Evolutionary conservation across 768 basidiomycete species (phyloP).

Genomic region (Dictyophora rubrovolvata): DNA sequence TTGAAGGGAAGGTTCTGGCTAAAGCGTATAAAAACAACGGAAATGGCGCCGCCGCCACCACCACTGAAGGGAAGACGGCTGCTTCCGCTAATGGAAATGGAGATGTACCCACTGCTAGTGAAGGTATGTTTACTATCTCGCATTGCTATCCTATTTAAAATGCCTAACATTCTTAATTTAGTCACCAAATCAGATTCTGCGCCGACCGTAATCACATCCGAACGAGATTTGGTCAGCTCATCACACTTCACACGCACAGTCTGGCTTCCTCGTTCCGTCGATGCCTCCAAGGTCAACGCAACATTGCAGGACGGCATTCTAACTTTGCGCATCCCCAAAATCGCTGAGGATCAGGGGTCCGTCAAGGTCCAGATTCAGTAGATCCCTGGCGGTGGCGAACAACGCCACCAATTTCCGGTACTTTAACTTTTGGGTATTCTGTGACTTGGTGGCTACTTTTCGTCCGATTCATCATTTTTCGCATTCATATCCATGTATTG

Average conservation of each 20-base stretch:
- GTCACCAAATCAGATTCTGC: not conserved
- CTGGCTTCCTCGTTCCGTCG: constrained; percentile 57
- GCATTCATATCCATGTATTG: no score
- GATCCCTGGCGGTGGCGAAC: not conserved
- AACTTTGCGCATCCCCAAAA: constrained; percentile 47
- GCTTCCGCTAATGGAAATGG: not conserved
- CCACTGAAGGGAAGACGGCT: not conserved
- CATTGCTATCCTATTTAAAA: no score
- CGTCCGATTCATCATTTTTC: no score
- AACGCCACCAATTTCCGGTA: no score
- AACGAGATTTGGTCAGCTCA: constrained; percentile 49
- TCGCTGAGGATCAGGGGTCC: constrained; percentile 42
- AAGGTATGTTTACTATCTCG: not conserved
- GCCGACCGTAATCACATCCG: constrained; percentile 38
- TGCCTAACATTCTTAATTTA: not conserved
- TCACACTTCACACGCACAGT: constrained; percentile 58
- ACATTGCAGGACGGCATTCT: constrained; percentile 63
- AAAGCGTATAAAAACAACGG: not conserved
- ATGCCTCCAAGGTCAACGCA: constrained; percentile 47
- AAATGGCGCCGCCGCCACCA: not conserved
- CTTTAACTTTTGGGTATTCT: no score
- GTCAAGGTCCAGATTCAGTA: constrained; percentile 37
- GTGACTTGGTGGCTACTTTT: no score
- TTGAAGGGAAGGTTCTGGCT: constrained; percentile 47
- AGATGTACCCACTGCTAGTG: not conserved